Conservation (phyloP, 2,329 filamentous ascomycete species). For the Curvularia verruculosa region DNA sequence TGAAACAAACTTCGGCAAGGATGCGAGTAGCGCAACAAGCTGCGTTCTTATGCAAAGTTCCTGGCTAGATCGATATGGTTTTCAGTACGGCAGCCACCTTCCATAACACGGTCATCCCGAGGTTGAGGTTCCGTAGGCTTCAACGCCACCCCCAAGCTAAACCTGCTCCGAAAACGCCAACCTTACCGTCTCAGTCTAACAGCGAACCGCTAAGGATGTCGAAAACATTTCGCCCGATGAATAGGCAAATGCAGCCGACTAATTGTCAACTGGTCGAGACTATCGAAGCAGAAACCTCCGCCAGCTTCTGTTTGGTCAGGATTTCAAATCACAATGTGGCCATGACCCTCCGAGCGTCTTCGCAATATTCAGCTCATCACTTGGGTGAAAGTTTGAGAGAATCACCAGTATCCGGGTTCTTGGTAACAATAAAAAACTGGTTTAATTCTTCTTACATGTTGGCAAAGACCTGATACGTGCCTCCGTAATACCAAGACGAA, state of each 20-base stretch:
- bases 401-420: neutral
- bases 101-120: conserved; percentile 5
- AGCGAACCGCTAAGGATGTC: neutral
- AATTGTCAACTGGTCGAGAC: neutral
- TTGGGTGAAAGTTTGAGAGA: neutral
- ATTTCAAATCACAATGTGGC: neutral
- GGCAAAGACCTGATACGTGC: neutral
- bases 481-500: neutral
- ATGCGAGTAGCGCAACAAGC: neutral
- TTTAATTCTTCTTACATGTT: neutral
- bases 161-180: conserved; percentile 9
- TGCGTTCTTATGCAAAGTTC: neutral
- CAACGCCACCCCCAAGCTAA: neutral
- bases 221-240: conserved; percentile 3
- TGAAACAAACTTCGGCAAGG: neutral
- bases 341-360: neutral
- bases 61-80: neutral
- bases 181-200: neutral
- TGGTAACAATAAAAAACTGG: neutral
- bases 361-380: neutral
- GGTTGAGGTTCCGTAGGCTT: conserved; percentile 2
- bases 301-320: neutral
- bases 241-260: neutral
- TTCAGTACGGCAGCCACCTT: neutral
- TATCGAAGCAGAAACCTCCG: neutral